Base-by-base conservation (phyloP, 495 filamentous ascomycete species). In the Trichoderma asperelloides region DNA sequence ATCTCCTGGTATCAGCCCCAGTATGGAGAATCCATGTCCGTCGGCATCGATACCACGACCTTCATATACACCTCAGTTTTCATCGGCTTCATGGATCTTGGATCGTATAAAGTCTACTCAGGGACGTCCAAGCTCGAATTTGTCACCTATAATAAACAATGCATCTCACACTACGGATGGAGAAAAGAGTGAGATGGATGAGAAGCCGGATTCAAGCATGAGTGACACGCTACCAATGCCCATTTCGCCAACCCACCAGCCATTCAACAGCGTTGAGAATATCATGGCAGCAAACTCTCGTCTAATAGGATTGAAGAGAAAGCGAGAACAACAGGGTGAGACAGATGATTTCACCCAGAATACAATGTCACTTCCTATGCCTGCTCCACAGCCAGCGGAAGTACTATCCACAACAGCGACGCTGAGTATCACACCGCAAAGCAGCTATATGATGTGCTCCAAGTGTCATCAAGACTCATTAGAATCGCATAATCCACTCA, bases 71-170 rank as follows among this genome's bases (percentile, higher is more conserved):
- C 82, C 82, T 0, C 82, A 85, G 67, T 85, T 86, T 71, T 81
- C 79, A 8, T 80, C 81, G 9, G 75, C 84, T 0, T 86, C 85
- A 0, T 80, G 85, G 68, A 78, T 87, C 18, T 77, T 87, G 13
- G 82, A 82, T 65, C 75, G 83, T 21, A 79, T 86, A 55, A 80
- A 76, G 41, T 74, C 21, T 23, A 3, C 23, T n/a, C 4, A 43
- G 13, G 15, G 28, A 60, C 76, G 71, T 65, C 67, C 77, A 0
- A 76, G 71, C 23, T 73, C 78, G 0, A 75, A 74, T 0, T 71
- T 81, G 5, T 77, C 78, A 13, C 73, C 71, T 3, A 73, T 72
- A 25, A 75, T 72, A 6, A 73, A 67, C 11, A 62, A 71, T 41
- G 75, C 21, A 21, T 75, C 1, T 40, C 64, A 3, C 74, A 69